Conservation (phyloP, 192 early-diverging fungal genomes). For the Helicostylum pulchrum region DNA sequence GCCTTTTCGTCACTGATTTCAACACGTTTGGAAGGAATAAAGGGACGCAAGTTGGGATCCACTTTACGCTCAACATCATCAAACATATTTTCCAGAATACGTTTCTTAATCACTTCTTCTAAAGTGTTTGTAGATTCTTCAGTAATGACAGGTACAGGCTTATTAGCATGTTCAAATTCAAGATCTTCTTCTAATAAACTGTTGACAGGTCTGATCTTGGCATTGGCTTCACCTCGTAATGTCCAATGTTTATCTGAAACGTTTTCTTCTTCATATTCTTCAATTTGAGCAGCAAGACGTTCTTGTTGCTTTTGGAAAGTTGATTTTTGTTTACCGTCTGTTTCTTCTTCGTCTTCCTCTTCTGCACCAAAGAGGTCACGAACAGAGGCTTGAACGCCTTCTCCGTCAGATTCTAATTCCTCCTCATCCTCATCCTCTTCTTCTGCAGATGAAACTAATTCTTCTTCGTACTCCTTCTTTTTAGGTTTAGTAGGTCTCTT, state of each 20-base stretch:
- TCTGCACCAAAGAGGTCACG: constrained; percentile 57
- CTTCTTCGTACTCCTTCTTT: constrained; percentile 37
- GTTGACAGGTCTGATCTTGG: constrained; percentile 83
- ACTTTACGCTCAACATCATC: constrained; percentile 93
- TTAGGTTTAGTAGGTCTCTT: constrained; percentile 10
- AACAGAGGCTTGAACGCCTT: constrained; percentile 38
- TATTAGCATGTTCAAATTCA: constrained; percentile 85
- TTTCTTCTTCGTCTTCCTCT: constrained; percentile 54
- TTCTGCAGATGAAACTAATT: constrained; percentile 40
- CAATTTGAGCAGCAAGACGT: constrained; percentile 67
- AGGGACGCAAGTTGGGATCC: constrained; percentile 67
- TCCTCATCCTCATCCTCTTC: constrained; percentile 44
- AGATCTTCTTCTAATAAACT: constrained; percentile 92
- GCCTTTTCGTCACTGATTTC: constrained; percentile 86
- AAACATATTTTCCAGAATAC: constrained; percentile 85
- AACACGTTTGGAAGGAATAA: constrained; percentile 67
- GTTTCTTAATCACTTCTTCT: constrained; percentile 91
- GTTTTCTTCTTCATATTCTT: constrained; percentile 82
- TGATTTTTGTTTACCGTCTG: constrained; percentile 55
- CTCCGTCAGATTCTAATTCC: constrained; percentile 34
- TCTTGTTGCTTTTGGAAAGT: constrained; percentile 80
- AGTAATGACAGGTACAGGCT: constrained; percentile 93
- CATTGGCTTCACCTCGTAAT: constrained; percentile 79
- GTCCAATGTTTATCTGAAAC: constrained; percentile 86
- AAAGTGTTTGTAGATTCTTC: constrained; percentile 83